Evolutionary conservation across 2,329 filamentous ascomycete genomes (phyloP), one percentile per base, ranked within the genome.

Genomic region (Penicillium sp.): DNA sequence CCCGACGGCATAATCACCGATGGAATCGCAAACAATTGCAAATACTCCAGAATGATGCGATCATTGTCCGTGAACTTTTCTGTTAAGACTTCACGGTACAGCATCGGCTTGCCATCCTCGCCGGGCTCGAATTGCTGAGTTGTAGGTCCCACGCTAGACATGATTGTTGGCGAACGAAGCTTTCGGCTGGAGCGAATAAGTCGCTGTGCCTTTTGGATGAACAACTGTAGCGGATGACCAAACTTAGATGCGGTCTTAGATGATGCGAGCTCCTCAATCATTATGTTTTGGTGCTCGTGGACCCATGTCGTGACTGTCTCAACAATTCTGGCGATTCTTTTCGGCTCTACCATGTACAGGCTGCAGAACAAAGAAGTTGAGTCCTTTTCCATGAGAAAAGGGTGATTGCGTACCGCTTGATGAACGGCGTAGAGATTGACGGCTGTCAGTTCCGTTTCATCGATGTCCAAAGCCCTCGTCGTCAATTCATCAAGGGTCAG

Each of bases 241-340:
- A 68, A 41, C 2, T 60, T 59, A 4, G 52, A 43, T 0, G 60
- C 50, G 1, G 65, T 62, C 36, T 69, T 67, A 5, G 52, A 65
- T 64, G n/a, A 62, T 56, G 10, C 62, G 15, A 62, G 55, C 9
- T 61, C 34, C 5, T 54, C 58, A 26, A 71, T 54, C 9, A 71
- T 63, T 33, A 65, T 60, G 13, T 72, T 68, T 46, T 78, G 69
- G 48, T 79, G 72, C 48, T 85, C 75, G 45, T 82, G 77, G 21
- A 84, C 73, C 84, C 84, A 86, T 15, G 70, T 64, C 13, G 75
- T 73, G 4, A 85, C 82, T 18, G 72, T 72, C 36, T 80, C 71
- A 8, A 84, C 70, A 13, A 73, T 66, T 16, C 70, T 62, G 2
- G 80, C 74, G 36, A 83, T 75, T 23, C 74, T 67, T 52, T 78